Conservation (phyloP, 2,329 filamentous ascomycete genomes). For the Ophidiomyces ophidiicola region DNA sequence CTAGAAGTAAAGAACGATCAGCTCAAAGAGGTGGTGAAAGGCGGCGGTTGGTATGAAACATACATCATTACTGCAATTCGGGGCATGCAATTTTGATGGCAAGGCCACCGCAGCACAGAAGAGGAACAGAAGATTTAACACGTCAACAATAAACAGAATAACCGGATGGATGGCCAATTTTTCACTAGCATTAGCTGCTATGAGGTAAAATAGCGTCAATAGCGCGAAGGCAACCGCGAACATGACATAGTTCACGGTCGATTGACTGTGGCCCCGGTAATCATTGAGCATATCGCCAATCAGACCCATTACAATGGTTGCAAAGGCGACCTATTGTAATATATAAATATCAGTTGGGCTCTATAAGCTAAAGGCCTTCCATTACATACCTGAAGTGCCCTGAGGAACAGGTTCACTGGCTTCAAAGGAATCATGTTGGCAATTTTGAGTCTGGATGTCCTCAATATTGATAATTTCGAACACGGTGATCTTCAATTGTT, state of each 20-base stretch:
- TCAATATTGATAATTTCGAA: not conserved
- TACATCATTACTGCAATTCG: conserved; percentile 38
- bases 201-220: conserved; percentile 38
- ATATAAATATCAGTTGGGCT: not conserved
- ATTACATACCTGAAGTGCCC: conserved; percentile 30
- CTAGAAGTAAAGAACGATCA: conserved; percentile 1
- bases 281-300: conserved; percentile 51
- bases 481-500: no score
- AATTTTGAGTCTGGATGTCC: not conserved
- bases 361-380: not conserved
- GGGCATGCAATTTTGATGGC: conserved; percentile 34
- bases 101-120: conserved; percentile 39
- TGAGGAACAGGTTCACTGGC: conserved; percentile 30
- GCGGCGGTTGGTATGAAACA: conserved; percentile 15
- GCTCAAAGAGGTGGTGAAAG: no score
- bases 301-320: conserved; percentile 48
- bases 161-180: conserved; percentile 33
- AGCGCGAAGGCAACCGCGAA: conserved; percentile 38
- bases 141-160: conserved; percentile 35
- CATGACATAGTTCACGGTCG: conserved; percentile 45
- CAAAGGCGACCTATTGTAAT: conserved; percentile 51
- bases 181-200: conserved; percentile 33
- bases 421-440: conserved; percentile 30
- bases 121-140: conserved; percentile 38
- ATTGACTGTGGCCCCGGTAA: conserved; percentile 37